A percentile compares a stretch with the other conserved stretches of the same genome.
Conservation (phyloP, 768 basidiomycete species). For the Pisolithus orientalis region DNA sequence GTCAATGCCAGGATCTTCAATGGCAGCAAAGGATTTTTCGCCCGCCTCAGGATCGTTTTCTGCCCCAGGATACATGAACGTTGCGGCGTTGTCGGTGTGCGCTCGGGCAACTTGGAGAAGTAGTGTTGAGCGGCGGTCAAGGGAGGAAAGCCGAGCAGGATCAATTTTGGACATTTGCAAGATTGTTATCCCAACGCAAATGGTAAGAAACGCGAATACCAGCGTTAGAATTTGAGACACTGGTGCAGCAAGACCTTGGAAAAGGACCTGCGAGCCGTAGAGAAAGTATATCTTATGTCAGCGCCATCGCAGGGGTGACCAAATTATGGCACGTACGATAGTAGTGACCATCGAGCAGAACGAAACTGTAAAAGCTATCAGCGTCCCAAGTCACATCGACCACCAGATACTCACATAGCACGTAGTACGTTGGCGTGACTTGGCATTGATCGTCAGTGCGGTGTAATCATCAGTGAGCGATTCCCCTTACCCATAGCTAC, state of each 20-base stretch:
- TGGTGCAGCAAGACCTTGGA: constrained; percentile 80
- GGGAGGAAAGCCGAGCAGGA: constrained; percentile 65
- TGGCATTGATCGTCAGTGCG: constrained; percentile 11
- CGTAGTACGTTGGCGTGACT: constrained; percentile 88
- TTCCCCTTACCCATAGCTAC: constrained; percentile 57
- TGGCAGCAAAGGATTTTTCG: constrained; percentile 50
- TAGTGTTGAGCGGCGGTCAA: constrained; percentile 87
- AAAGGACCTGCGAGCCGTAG: constrained; percentile 54
- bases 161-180: constrained; percentile 96
- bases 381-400: not conserved
- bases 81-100: constrained; percentile 51
- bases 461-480: not conserved
- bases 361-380: constrained; percentile 45
- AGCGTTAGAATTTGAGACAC: constrained; percentile 80
- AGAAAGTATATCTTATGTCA: not conserved
- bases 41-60: constrained; percentile 41
- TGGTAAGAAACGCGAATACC: constrained; percentile 87
- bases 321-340: constrained; percentile 44
- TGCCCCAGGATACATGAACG: constrained; percentile 7
- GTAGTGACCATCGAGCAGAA: constrained; percentile 83
- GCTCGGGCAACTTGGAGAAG: constrained; percentile 80
- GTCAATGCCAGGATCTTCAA: constrained; percentile 92
- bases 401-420: constrained; percentile 51
- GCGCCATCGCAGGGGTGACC: not conserved
- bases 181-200: constrained; percentile 88